phyloP scores from a whole-genome alignment of 225 moss, liverwort and hornwort species.

The Sphagnum contortum region DNA sequence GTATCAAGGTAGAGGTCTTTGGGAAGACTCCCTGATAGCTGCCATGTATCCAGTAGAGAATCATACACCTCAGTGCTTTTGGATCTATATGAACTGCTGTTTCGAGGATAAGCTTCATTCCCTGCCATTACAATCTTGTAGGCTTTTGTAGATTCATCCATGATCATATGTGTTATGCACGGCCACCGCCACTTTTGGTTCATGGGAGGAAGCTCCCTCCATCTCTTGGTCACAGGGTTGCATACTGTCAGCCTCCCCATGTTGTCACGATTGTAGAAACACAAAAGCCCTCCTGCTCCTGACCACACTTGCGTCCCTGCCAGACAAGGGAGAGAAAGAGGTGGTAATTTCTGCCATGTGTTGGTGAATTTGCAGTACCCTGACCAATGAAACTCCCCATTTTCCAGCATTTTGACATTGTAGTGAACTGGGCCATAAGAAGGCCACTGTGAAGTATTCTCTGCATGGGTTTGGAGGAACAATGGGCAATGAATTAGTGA shows the following conservation, averaged over 20 bases:
- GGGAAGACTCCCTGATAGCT: conserved; percentile 16
- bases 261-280: conserved; percentile 15
- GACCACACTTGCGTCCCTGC: conserved; percentile 14
- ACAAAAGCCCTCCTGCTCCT: conserved; percentile 33
- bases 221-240: conserved; percentile 32
- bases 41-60: conserved; percentile 16
- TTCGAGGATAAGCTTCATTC: conserved; percentile 27
- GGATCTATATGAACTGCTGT: conserved; percentile 13
- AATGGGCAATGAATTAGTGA: conserved; percentile 11
- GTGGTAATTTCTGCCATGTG: conserved; percentile 35
- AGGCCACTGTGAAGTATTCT: conserved; percentile 8
- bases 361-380: conserved; percentile 9
- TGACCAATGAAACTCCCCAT: conserved; percentile 22
- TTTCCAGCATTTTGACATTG: conserved; percentile 4
- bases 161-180: conserved; percentile 31
- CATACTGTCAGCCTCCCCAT: conserved; percentile 24
- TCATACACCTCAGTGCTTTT: conserved; percentile 29
- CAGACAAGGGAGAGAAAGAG: conserved; percentile 2
- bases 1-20: conserved; percentile 23
- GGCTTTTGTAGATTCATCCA: conserved; percentile 15
- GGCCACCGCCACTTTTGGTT: conserved; percentile 28
- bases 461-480: conserved; percentile 14
- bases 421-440: conserved; percentile 29
- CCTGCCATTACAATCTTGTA: conserved; percentile 34
- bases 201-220: conserved; percentile 13